phyloP scores from a whole-genome alignment of 1,284 basidiomycete genomes.

The Sanghuangporus weigelae region DNA sequence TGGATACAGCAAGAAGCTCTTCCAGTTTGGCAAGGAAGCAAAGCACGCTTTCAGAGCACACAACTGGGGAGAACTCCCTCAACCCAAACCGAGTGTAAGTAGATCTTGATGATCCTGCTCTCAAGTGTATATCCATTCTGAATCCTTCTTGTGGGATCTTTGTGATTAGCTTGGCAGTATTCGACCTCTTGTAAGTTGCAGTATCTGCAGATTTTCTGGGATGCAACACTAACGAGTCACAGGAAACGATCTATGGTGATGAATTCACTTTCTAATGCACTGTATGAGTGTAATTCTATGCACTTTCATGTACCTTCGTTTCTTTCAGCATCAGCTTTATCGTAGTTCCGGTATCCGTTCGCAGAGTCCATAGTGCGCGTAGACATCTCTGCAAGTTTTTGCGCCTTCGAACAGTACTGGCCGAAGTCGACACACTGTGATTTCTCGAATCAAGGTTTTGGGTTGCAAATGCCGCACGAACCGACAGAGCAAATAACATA shows the following conservation, averaged over 20 bases:
- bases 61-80: constrained; percentile 1
- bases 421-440: too few species aligned
- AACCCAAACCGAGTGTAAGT: constrained; percentile 14
- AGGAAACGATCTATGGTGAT: constrained; percentile 8
- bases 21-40: constrained; percentile 6
- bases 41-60: not conserved
- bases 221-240: not conserved
- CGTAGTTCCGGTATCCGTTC: not conserved
- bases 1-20: constrained; percentile 1
- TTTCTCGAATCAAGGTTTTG: too few species aligned
- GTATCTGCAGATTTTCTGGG: not conserved
- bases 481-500: too few species aligned
- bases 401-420: too few species aligned
- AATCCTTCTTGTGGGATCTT: not conserved
- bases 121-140: not conserved
- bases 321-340: not conserved
- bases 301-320: not conserved
- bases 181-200: constrained; percentile 2
- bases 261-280: constrained; percentile 11
- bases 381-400: too few species aligned
- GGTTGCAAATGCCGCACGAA: too few species aligned
- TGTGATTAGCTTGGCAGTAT: constrained; percentile 10
- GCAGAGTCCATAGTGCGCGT: too few species aligned
- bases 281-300: not conserved
- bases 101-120: not conserved